Evolutionary conservation across 345 rosid species (phyloP).

Genomic region (Melaleuca alternifolia): DNA sequence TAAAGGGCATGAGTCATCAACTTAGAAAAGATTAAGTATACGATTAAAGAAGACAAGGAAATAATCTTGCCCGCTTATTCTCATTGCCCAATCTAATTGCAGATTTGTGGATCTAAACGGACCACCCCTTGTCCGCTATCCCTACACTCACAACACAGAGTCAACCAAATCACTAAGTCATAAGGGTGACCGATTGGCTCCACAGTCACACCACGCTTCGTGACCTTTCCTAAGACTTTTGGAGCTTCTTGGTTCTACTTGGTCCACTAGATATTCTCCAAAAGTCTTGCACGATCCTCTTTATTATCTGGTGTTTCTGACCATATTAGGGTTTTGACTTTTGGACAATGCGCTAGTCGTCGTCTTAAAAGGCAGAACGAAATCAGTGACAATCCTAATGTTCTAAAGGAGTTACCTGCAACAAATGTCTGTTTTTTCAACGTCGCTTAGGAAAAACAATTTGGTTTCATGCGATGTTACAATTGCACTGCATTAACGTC

Average conservation of each 20-base stretch:
- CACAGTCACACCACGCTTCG: conserved; percentile 4
- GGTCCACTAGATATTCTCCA: conserved; percentile 6
- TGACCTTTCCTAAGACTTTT: neutral
- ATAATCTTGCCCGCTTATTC: conserved; percentile 1
- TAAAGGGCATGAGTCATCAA: neutral
- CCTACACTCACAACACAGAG: neutral
- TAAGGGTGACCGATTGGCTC: neutral
- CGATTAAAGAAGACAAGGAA: conserved; percentile 18
- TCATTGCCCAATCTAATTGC: neutral
- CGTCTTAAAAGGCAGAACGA: neutral
- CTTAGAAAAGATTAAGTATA: neutral
- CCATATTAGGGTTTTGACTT: neutral
- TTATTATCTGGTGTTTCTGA: neutral
- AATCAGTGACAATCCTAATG: neutral
- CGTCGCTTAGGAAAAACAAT: neutral
- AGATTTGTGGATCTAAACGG: neutral
- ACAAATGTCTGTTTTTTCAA: neutral
- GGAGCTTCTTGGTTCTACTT: neutral
- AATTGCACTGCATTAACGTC: neutral
- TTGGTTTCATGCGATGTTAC: neutral
- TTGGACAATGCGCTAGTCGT: neutral
- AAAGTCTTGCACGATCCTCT: neutral
- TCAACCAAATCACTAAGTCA: neutral
- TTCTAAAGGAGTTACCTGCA: neutral
- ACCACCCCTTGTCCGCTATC: conserved; percentile 10